Base-by-base conservation (phyloP, 768 basidiomycete genomes). In the Naganishia randhawae region DNA sequence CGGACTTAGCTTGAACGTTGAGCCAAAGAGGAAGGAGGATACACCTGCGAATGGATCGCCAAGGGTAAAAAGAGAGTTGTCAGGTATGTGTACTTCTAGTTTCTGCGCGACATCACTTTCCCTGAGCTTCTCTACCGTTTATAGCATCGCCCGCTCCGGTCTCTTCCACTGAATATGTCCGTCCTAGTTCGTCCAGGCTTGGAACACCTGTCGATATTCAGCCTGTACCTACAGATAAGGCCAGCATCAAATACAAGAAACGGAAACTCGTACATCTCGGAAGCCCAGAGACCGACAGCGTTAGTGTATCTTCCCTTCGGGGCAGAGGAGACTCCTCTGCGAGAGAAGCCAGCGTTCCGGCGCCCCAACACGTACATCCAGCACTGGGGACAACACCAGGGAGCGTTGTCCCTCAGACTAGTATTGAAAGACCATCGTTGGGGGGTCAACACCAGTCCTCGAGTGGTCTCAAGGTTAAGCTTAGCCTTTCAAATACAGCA, bases 131-230 rank as follows among this genome's bases (percentile, higher is more conserved):
- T 10, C 37, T 45, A 9, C 4, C 31, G 16, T 25, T 5, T 19
- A 2, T 51, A 69, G 69, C 42, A 4, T 69, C 69, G 25, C 69
- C 69, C 32, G 69, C 45, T 9, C 69, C 69, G 14, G 25, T 42
- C 9, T 42, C 31, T 14, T 25, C 51, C 7, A 53, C 51, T 8
- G 50, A 52, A 19, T 51, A 69, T 35, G 39, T 17, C 3, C 35
- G 42, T 2, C 50, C 33, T 3, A 45, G 45, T 39, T 35, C 41
- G 25, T 33, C 62, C 11, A 14, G 68, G 29, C 35, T 41, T 41
- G 29, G 61, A 25, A 33, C 68, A 32, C 50, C 31, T 22, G 50
- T 63, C 33, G 41, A 64, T 33, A 33, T 10, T 52, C 63, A 41
- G 22, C 2, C 55, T 14, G 16, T 39, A 25, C 51, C 33, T 22